Percentiles rank a stretch among this genome's conserved stretches.
phyloP scores from a whole-genome alignment of 2,329 filamentous ascomycete genomes.

The Ustulina deusta region DNA sequence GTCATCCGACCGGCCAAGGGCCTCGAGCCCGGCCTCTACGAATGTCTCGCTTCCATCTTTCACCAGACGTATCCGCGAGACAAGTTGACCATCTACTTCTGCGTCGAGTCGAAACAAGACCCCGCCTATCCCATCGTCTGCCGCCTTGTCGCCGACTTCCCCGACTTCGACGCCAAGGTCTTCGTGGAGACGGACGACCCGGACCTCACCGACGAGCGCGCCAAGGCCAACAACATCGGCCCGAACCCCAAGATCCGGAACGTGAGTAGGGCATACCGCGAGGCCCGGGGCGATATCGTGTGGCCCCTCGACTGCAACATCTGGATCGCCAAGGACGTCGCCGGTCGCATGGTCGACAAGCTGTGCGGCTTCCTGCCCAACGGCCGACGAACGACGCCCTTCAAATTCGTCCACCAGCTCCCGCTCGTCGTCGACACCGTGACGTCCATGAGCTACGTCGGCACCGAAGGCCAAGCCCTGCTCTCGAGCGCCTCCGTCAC shows the following conservation, averaged over 20 bases:
- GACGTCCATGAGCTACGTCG: constrained; percentile 46
- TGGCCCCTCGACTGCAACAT: constrained; percentile 98
- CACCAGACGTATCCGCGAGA: constrained; percentile 81
- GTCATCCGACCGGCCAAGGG: constrained; percentile 95
- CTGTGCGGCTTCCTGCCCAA: constrained; percentile 74
- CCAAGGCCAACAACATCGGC: constrained; percentile 72
- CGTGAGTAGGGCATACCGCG: constrained; percentile 91
- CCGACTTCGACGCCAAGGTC: constrained; percentile 75
- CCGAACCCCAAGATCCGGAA: constrained; percentile 99
- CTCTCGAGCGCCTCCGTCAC: constrained; percentile 53
- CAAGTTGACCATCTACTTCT: constrained; percentile 84
- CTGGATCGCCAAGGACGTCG: constrained; percentile 84
- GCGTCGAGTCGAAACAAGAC: constrained; percentile 79
- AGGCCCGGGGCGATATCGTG: constrained; percentile 86
- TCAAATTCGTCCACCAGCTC: constrained; percentile 95
- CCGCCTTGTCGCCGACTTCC: constrained; percentile 78
- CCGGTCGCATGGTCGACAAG: constrained; percentile 89
- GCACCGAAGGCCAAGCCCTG: constrained; percentile 49
- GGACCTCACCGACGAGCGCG: constrained; percentile 67
- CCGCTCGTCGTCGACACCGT: constrained; percentile 87
- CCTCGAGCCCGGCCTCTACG: constrained; percentile 88
- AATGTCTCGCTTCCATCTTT: constrained; percentile 90
- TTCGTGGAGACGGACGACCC: constrained; percentile 87
- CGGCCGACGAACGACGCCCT: constrained; percentile 65
- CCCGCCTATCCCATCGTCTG: constrained; percentile 81